Evolutionary conservation across 108 stramenopile genomes (phyloP).

Genomic region (Parietichytrium sp.): DNA sequence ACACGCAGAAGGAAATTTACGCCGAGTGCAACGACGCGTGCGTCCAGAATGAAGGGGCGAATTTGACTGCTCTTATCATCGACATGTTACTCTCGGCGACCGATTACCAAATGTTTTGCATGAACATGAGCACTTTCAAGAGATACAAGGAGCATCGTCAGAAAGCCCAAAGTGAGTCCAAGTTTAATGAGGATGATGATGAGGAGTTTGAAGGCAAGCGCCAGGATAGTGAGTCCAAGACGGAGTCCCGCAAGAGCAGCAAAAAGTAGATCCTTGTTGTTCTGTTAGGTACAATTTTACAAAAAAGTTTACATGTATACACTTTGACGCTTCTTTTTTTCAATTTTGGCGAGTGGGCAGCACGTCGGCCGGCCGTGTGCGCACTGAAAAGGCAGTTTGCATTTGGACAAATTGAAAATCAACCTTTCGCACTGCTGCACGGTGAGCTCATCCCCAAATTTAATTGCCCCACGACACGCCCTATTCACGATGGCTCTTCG

Average conservation of each 20-base stretch:
- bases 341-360: constrained; percentile 25
- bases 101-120: not conserved
- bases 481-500: not conserved
- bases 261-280: too few relatives aligned
- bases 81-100: constrained; percentile 9
- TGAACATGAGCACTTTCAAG: constrained; percentile 35
- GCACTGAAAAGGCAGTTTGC: constrained; percentile 38
- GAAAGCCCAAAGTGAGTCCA: too few relatives aligned
- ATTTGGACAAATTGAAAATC: not conserved
- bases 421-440: constrained; percentile 9
- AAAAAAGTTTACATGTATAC: too few relatives aligned
- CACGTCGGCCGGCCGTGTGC: constrained; percentile 35
- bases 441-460: constrained; percentile 35
- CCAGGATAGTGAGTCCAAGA: too few relatives aligned
- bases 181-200: too few relatives aligned
- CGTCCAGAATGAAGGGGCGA: not conserved
- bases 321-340: not conserved
- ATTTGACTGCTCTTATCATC: not conserved
- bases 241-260: too few relatives aligned
- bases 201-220: too few relatives aligned
- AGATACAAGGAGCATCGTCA: too few relatives aligned
- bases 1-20: constrained; percentile 11
- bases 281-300: too few relatives aligned
- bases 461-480: constrained; percentile 38
- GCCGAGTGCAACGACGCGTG: constrained; percentile 17